Percentiles rank a stretch among this genome's conserved stretches.
phyloP scores from a whole-genome alignment of 1,284 basidiomycete genomes.

The Malassezia yamatoensis region DNA sequence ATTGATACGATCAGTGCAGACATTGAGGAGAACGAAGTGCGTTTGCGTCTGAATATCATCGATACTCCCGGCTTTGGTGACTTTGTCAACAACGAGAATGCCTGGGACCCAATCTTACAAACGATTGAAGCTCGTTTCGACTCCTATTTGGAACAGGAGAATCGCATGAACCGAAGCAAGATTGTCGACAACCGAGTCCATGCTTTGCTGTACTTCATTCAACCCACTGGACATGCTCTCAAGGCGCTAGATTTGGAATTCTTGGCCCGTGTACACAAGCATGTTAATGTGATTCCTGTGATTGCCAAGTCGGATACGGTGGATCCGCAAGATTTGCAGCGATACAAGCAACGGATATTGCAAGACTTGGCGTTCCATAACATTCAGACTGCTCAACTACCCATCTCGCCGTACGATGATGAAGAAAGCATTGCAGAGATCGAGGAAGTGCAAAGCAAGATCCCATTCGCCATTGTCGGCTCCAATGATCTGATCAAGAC shows the following conservation, averaged over 20 bases:
- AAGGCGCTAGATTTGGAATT: constrained; percentile 47
- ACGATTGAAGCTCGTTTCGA: constrained; percentile 47
- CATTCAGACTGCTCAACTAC: constrained; percentile 45
- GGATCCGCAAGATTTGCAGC: constrained; percentile 37
- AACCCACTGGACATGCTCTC: constrained; percentile 44
- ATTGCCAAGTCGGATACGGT: constrained; percentile 47
- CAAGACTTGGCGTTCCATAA: constrained; percentile 43
- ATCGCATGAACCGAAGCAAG: constrained; percentile 44
- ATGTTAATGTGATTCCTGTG: constrained; percentile 46
- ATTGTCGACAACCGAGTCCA: constrained; percentile 47
- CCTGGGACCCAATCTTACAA: constrained; percentile 46
- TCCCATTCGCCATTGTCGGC: constrained; percentile 46
- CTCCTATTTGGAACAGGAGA: constrained; percentile 47
- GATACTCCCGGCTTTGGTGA: constrained; percentile 47
- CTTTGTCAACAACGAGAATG: constrained; percentile 46
- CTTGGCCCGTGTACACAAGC: constrained; percentile 43
- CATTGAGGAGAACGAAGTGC: constrained; percentile 47
- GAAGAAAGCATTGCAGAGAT: constrained; percentile 45
- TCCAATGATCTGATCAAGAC: constrained; percentile 44
- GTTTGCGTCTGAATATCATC: constrained; percentile 44
- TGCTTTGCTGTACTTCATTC: constrained; percentile 47
- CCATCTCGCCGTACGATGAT: constrained; percentile 41
- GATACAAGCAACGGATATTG: constrained; percentile 44
- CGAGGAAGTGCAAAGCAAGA: constrained; percentile 43
- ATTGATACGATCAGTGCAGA: constrained; percentile 48